Evolutionary conservation across 371 early-diverging fungal genomes (phyloP), one percentile per base, ranked within the genome.

Genomic region (Mucor piriformis): DNA sequence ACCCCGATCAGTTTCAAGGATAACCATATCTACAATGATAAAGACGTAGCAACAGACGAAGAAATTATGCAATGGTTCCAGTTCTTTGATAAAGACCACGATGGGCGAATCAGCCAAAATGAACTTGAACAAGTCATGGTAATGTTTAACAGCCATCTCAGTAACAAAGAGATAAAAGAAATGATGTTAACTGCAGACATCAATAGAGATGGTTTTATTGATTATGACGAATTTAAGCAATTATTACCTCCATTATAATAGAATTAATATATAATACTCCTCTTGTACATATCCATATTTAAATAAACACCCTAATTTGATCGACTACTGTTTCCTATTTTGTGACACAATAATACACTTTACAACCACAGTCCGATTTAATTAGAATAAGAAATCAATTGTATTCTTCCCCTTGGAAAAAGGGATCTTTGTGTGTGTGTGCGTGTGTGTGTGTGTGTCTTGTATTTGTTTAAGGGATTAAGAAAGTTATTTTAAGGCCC

Each of bases 121-220:
- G 90, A 92, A 50, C 64, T 93, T 25, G 82, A 86, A 61, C 70
- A 88, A 10, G 87, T 91, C 16, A 86, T 91, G 32, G 62, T 71
- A 20, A 85, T 86, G 55, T 70, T 92, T 3, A 89, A 88, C 11
- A 86, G 88, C 42, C 70, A 75, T 27, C 59, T 92, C 50, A 88
- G 82, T 10, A 83, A 86, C 27, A 82, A 88, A 58, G 92, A 92
- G 57, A 61, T 94, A 20, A 85, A 83, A 52, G 92, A 90, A 61
- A 92, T 93, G 92, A 91, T 93, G 64, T 77, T 81, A 18, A 87
- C 87, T 61, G 92, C 88, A 4, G 92, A 91, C 66, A 72, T 73
- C n/a, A 88, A 92, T 61, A 83, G 84, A 6, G 89, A 90, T 63
- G 91, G 91, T 3, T 84, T 74, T 57, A 72, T 85, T 55, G 77